Conservation (phyloP, 1,284 basidiomycete species). For the Tylopilus sp. region DNA sequence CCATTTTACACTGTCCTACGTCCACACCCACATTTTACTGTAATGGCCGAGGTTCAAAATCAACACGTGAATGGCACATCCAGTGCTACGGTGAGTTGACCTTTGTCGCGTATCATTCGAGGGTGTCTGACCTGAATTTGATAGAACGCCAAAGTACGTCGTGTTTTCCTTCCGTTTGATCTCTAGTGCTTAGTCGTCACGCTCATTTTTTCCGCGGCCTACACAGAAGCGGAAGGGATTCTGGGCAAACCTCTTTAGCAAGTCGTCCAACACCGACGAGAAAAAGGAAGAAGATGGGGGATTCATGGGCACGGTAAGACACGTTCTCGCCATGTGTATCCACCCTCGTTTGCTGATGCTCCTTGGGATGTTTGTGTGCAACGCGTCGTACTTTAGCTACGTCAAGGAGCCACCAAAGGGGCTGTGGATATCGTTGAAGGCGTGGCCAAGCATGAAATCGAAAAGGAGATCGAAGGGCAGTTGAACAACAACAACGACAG, state of each 20-base stretch:
- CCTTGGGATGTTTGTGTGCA: background rate
- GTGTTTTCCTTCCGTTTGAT: background rate
- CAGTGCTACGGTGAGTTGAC: conserved; percentile 10
- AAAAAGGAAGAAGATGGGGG: conserved; percentile 16
- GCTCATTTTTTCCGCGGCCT: background rate
- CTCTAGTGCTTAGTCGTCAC: background rate
- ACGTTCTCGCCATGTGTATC: background rate
- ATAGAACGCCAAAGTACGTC: conserved; percentile 23
- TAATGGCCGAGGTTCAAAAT: conserved; percentile 17
- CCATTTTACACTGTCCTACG: background rate
- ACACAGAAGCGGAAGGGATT: conserved; percentile 34
- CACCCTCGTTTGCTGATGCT: background rate
- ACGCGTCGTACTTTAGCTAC: conserved; percentile 13
- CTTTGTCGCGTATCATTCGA: background rate
- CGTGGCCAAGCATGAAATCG: conserved; percentile 22
- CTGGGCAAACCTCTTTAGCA: conserved; percentile 20
- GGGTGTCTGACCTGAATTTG: background rate
- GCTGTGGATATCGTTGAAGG: conserved; percentile 21
- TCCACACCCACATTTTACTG: background rate
- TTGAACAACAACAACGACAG: background rate
- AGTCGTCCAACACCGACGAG: conserved; percentile 14
- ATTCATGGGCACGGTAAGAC: conserved; percentile 24
- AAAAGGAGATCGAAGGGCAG: conserved; percentile 18
- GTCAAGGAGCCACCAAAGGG: conserved; percentile 17
- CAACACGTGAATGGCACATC: background rate